Percentiles rank a stretch among this genome's conserved stretches.
Evolutionary conservation across 257 asterid species (phyloP).

Genomic region (Nicotiana paniculata): DNA sequence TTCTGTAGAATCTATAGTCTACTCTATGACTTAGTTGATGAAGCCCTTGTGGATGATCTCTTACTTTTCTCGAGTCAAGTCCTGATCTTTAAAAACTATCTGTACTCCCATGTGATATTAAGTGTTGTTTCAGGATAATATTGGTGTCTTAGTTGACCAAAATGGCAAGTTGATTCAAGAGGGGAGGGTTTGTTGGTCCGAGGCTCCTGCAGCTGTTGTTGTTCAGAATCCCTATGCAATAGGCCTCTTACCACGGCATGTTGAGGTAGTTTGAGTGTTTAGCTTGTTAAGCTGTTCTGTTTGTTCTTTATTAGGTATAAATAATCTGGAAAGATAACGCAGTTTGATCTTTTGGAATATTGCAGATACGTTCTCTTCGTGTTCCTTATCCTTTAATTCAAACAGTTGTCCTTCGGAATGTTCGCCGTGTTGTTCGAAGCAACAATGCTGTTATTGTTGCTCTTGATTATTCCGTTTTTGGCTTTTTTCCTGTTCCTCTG

Average conservation of each 20-base stretch:
- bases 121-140: slow-evolving; percentile 64
- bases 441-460: slow-evolving; percentile 60
- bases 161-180: slow-evolving; percentile 97
- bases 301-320: neutral
- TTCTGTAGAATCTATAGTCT: neutral
- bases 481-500: slow-evolving; percentile 91
- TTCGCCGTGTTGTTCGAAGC: slow-evolving; percentile 67
- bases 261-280: slow-evolving; percentile 59
- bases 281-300: neutral
- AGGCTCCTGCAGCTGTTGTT: slow-evolving; percentile 75
- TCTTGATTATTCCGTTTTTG: slow-evolving; percentile 75
- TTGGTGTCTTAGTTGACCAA: slow-evolving; percentile 96
- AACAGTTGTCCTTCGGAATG: slow-evolving; percentile 89
- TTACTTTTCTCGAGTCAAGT: neutral
- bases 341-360: slow-evolving; percentile 20
- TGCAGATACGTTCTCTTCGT: slow-evolving; percentile 89
- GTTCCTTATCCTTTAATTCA: slow-evolving; percentile 91
- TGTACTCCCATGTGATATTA: neutral
- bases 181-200: slow-evolving; percentile 98
- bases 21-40: neutral
- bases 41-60: neutral
- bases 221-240: slow-evolving; percentile 83
- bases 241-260: slow-evolving; percentile 85
- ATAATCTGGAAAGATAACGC: slow-evolving; percentile 12
- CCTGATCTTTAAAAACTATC: neutral